These are phyloP conservation scores for Marasmius sp. DNA, from an alignment of 1,284 basidiomycete species.

Conservation along the genomic window DNA sequence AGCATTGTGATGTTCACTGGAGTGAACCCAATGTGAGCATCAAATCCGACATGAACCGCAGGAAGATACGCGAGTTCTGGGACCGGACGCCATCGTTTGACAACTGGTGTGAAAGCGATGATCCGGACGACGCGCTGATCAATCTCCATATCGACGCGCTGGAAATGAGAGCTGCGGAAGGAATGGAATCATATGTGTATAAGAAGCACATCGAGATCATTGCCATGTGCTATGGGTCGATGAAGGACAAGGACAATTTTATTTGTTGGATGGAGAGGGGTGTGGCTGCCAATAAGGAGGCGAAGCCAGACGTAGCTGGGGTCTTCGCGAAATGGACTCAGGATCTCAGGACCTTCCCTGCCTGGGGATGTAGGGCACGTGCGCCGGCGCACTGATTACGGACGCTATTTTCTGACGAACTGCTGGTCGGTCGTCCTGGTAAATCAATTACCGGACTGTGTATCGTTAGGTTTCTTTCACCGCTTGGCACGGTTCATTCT, in stretches of 20 bases:
- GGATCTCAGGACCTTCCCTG: conserved; percentile 35
- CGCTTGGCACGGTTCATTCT: too few species aligned
- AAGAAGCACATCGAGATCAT: conserved; percentile 37
- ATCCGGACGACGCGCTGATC: conserved; percentile 29
- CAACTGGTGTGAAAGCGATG: conserved; percentile 33
- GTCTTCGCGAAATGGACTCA: conserved; percentile 36
- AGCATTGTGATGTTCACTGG: conserved; percentile 27
- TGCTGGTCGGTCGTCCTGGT: too few species aligned
- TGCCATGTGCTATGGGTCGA: conserved; percentile 41
- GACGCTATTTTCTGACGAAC: neutral
- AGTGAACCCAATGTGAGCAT: conserved; percentile 13
- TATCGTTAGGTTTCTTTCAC: too few species aligned
- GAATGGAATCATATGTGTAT: conserved; percentile 21
- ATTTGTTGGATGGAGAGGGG: conserved; percentile 29
- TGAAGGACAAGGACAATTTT: conserved; percentile 37
- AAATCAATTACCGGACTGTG: too few species aligned
- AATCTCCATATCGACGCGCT: conserved; percentile 32
- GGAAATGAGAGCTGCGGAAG: conserved; percentile 21
- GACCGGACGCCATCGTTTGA: conserved; percentile 30
- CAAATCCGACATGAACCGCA: conserved; percentile 29
- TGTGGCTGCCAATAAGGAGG: conserved; percentile 22
- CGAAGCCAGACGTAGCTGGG: conserved; percentile 15
- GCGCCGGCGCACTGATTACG: neutral
- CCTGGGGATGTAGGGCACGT: conserved; percentile 37
- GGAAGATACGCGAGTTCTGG: conserved; percentile 24